These are phyloP conservation scores for Alternaria brassicae DNA, from an alignment of 2,329 filamentous ascomycete species.

Conservation along the genomic window DNA sequence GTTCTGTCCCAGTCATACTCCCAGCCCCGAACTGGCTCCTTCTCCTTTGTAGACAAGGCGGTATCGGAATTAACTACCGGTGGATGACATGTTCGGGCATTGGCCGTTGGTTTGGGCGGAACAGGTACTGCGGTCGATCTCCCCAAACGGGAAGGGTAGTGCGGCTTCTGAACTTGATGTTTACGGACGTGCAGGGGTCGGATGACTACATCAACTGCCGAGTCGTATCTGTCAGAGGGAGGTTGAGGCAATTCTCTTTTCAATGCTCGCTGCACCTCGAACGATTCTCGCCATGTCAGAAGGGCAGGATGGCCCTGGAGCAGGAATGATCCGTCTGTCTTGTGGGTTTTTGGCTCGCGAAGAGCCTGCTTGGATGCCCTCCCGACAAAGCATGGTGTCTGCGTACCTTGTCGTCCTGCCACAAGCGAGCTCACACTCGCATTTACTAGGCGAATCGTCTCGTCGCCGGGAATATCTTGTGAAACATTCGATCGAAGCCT, in stretches of 20 bases:
- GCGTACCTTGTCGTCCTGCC: neutral
- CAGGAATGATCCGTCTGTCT: neutral
- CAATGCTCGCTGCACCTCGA: conserved; percentile 6
- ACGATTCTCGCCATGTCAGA: conserved; percentile 14
- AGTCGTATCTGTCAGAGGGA: conserved; percentile 6
- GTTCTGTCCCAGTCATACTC: conserved; percentile 15
- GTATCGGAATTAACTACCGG: neutral
- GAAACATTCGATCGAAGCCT: neutral
- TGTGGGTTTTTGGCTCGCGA: neutral
- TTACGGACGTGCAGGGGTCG: neutral
- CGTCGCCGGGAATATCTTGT: neutral
- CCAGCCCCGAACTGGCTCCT: conserved; percentile 6
- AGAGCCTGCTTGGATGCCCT: neutral
- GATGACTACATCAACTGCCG: conserved; percentile 11
- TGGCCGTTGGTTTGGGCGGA: neutral
- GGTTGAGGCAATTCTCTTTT: neutral
- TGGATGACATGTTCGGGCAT: neutral
- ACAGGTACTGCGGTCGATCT: neutral
- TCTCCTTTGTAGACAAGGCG: neutral
- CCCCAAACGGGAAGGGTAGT: neutral
- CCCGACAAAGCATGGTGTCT: neutral
- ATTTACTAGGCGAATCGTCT: conserved; percentile 13
- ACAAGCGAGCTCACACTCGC: conserved; percentile 7
- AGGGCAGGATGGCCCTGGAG: conserved; percentile 5
- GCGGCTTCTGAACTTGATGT: neutral